Percentiles rank a stretch among this genome's conserved stretches.
phyloP scores from a whole-genome alignment of 169 alveolate genomes.

The Plasmodium sp. region DNA sequence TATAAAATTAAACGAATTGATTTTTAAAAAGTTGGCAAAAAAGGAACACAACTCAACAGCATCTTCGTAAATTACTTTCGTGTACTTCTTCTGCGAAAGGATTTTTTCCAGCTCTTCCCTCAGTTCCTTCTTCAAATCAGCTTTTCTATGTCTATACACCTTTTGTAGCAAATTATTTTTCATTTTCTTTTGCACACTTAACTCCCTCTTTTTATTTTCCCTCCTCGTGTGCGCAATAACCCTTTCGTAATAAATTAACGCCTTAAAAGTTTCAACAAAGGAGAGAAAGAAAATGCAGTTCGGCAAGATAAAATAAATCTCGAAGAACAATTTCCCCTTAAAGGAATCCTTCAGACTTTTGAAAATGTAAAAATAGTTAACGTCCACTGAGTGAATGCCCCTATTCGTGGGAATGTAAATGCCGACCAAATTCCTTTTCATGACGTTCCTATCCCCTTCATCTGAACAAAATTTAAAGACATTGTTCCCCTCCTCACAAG shows the following conservation, averaged over 20 bases:
- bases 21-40: constrained; percentile 50
- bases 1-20: constrained; percentile 42
- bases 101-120: constrained; percentile 14
- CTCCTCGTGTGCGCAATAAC: constrained; percentile 6
- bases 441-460: constrained; percentile 34
- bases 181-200: not conserved
- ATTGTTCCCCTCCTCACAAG: not conserved
- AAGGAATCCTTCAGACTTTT: constrained; percentile 37
- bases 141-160: not conserved
- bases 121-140: constrained; percentile 17
- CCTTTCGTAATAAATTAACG: constrained; percentile 51
- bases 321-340: constrained; percentile 51
- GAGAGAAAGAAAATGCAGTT: constrained; percentile 38
- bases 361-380: constrained; percentile 61
- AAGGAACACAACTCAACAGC: constrained; percentile 47
- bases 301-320: constrained; percentile 48
- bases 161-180: constrained; percentile 35
- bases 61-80: constrained; percentile 62
- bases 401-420: constrained; percentile 52
- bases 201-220: not conserved
- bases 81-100: constrained; percentile 36
- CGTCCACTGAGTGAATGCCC: constrained; percentile 31
- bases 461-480: constrained; percentile 59
- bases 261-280: constrained; percentile 23
- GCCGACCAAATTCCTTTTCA: constrained; percentile 55